phyloP scores from a whole-genome alignment of 148 eudicot species.

The Heliosperma pusillum region DNA sequence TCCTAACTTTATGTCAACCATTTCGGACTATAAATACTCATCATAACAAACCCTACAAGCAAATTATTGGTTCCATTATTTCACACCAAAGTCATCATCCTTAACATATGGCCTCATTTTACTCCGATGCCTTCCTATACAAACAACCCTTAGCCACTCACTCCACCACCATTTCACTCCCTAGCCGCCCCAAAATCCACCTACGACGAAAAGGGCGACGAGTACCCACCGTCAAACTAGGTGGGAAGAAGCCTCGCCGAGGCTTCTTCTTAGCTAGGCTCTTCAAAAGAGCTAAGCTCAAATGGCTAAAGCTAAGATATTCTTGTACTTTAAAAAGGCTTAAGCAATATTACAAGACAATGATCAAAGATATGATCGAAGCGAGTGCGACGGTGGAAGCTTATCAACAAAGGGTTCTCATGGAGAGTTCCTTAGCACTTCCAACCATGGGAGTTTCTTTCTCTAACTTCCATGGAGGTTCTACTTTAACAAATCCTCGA shows the following conservation, averaged over 20 bases:
- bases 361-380: conserved; percentile 46
- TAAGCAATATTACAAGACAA: conserved; percentile 35
- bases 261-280: conserved; percentile 30
- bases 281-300: conserved; percentile 34
- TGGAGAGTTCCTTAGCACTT: conserved; percentile 29
- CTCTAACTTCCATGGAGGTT: conserved; percentile 13
- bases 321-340: conserved; percentile 39
- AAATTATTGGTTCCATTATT: not conserved
- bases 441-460: conserved; percentile 8
- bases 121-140: conserved; percentile 14
- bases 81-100: not conserved
- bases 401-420: conserved; percentile 39
- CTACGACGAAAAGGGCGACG: conserved; percentile 30
- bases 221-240: conserved; percentile 38
- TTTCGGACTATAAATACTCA: conserved; percentile 2
- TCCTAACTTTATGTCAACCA: conserved; percentile 2
- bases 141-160: conserved; percentile 18
- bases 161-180: conserved; percentile 24
- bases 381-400: conserved; percentile 34
- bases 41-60: not conserved
- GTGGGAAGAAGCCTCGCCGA: conserved; percentile 31
- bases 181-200: conserved; percentile 28
- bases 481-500: conserved; percentile 8
- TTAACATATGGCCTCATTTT: conserved; percentile 20
- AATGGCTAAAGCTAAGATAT: conserved; percentile 38